These are phyloP conservation scores for Apostasia ramifera DNA, from an alignment of 106 monocot genomes.

Conservation along the genomic window DNA sequence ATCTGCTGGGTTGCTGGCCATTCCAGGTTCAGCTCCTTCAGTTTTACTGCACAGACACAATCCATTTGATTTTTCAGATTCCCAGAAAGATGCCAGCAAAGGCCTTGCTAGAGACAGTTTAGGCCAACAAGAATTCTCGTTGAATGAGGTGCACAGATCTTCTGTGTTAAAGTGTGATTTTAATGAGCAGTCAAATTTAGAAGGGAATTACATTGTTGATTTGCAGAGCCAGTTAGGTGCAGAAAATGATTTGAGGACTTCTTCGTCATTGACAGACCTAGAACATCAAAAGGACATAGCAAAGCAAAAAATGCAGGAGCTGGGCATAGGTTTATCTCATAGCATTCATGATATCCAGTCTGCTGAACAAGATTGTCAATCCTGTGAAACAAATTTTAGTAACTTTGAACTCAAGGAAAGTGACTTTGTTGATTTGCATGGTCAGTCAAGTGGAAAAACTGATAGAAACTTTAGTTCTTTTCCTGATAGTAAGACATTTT, in stretches of 20 bases:
- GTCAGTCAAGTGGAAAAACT: not conserved
- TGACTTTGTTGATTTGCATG: not conserved
- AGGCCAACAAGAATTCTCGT: not conserved
- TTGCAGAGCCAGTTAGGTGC: not conserved
- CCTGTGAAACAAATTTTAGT: no score
- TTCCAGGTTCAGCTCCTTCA: conserved; percentile 60
- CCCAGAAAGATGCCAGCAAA: not conserved
- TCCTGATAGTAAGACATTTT: not conserved
- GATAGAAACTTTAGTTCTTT: not conserved
- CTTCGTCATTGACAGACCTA: no score
- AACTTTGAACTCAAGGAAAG: no score
- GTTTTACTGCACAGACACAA: conserved; percentile 31
- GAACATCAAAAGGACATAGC: no score
- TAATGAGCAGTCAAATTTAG: not conserved
- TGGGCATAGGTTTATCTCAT: no score
- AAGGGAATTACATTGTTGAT: not conserved
- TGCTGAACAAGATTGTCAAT: no score
- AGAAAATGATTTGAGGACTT: not conserved
- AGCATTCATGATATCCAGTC: no score
- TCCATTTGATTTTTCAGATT: conserved; percentile 32
- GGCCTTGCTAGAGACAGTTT: not conserved
- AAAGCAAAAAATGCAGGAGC: no score
- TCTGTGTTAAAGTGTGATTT: not conserved
- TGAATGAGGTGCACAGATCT: not conserved
- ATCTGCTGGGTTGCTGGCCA: conserved; percentile 3